Evolutionary conservation across 2,329 filamentous ascomycete genomes (phyloP).

Genomic region (Calonectria multiphialidica): DNA sequence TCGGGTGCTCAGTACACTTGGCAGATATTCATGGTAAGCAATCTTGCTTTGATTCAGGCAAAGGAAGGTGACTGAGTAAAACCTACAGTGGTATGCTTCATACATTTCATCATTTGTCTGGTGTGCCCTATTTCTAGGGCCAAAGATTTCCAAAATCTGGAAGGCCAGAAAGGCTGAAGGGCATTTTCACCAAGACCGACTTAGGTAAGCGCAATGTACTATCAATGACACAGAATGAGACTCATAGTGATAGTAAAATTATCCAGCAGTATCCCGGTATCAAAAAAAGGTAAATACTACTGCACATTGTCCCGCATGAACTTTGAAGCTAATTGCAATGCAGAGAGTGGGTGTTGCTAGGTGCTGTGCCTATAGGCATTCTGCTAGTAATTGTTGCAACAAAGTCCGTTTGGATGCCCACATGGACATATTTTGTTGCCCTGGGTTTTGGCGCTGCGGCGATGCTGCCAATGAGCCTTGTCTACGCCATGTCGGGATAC

Average conservation of each 20-base stretch:
- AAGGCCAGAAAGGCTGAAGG: neutral
- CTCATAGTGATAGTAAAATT: neutral
- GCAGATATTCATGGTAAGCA: slow-evolving; percentile 64
- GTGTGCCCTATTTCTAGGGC: slow-evolving; percentile 67
- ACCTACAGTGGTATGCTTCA: slow-evolving; percentile 61
- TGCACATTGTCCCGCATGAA: rapidly evolving
- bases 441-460: slow-evolving; percentile 66
- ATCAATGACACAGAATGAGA: neutral
- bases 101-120: slow-evolving; percentile 70
- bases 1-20: slow-evolving; percentile 69
- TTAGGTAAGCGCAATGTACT: neutral
- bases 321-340: neutral
- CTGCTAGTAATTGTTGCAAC: slow-evolving; percentile 64
- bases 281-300: neutral
- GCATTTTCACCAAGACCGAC: slow-evolving; percentile 1
- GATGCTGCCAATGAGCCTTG: slow-evolving; percentile 68
- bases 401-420: slow-evolving; percentile 67
- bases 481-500: slow-evolving; percentile 70
- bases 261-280: slow-evolving; percentile 5
- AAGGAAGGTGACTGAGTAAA: neutral
- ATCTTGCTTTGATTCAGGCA: no score
- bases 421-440: slow-evolving; percentile 71
- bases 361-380: slow-evolving; percentile 48
- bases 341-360: neutral
- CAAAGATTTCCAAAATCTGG: slow-evolving; percentile 53